A percentile compares a stretch with the other conserved stretches of the same genome.
Conservation (phyloP, 2,329 filamentous ascomycete species). For the Colletotrichum nymphaeae region DNA sequence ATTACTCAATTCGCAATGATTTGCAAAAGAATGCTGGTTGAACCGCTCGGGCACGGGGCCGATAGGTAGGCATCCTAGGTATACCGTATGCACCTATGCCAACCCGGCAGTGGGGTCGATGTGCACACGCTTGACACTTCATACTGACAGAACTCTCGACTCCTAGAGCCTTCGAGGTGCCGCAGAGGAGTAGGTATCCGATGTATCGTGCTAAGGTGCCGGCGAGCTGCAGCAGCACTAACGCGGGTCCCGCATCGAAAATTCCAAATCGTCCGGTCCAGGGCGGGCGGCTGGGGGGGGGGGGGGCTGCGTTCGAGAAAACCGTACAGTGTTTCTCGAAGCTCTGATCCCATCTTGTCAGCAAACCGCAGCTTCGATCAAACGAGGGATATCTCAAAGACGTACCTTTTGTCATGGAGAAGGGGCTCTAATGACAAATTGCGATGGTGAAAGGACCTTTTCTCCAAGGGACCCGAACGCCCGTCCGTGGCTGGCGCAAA, state of each 20-base stretch:
- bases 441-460: background rate
- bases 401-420: background rate
- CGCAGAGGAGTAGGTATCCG: background rate
- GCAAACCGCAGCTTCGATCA: background rate
- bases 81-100: background rate
- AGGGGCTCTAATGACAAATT: constrained; percentile 19
- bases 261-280: constrained; percentile 33
- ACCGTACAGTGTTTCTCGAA: constrained; percentile 8
- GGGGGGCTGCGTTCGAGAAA: constrained; percentile 15
- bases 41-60: background rate
- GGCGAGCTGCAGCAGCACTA: constrained; percentile 29
- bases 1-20: constrained; percentile 16
- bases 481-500: background rate
- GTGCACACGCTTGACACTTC: background rate
- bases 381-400: background rate
- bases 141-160: background rate
- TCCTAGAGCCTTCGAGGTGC: constrained; percentile 13
- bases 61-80: background rate
- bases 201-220: constrained; percentile 10
- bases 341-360: background rate
- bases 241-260: constrained; percentile 22
- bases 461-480: background rate
- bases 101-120: background rate
- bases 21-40: constrained; percentile 6
- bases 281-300: constrained; percentile 1